A percentile compares a stretch with the other conserved stretches of the same genome.
These are phyloP conservation scores for Heliosperma pusillum DNA, from an alignment of 148 eudicot genomes.

Conservation along the genomic window DNA sequence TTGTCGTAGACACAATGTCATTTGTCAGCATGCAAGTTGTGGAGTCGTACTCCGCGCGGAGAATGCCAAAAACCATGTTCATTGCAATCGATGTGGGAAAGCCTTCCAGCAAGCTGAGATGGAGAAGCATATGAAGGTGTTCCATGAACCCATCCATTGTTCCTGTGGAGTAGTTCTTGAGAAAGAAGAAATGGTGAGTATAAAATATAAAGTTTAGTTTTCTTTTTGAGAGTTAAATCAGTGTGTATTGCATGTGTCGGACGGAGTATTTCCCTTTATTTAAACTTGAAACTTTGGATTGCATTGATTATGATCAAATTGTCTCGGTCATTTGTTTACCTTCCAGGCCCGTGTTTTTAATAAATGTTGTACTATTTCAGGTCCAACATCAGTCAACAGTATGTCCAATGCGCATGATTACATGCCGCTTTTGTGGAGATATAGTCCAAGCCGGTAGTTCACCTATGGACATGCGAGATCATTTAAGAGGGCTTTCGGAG, in stretches of 20 bases:
- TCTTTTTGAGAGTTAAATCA: too few species aligned
- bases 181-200: slow-evolving; percentile 80
- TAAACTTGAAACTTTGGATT: too few species aligned
- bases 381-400: slow-evolving; percentile 70
- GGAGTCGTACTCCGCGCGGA: slow-evolving; percentile 71
- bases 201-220: background rate
- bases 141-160: slow-evolving; percentile 79
- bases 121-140: slow-evolving; percentile 83
- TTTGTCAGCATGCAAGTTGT: slow-evolving; percentile 71
- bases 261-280: too few species aligned
- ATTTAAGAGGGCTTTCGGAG: slow-evolving; percentile 72
- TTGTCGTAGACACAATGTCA: slow-evolving; percentile 75
- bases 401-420: slow-evolving; percentile 76
- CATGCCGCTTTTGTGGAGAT: slow-evolving; percentile 85
- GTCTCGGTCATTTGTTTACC: too few species aligned
- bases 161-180: slow-evolving; percentile 81
- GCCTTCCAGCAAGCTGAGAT: slow-evolving; percentile 79
- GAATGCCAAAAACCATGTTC: slow-evolving; percentile 73
- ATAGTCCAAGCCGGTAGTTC: slow-evolving; percentile 78
- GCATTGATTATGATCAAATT: too few species aligned
- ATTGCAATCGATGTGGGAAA: slow-evolving; percentile 73
- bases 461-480: slow-evolving; percentile 67
- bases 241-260: too few species aligned
- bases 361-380: slow-evolving; percentile 29
- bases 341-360: background rate